Conservation (phyloP, 2,329 filamentous ascomycete species). For the Berkeleyomyces rouxiae region DNA sequence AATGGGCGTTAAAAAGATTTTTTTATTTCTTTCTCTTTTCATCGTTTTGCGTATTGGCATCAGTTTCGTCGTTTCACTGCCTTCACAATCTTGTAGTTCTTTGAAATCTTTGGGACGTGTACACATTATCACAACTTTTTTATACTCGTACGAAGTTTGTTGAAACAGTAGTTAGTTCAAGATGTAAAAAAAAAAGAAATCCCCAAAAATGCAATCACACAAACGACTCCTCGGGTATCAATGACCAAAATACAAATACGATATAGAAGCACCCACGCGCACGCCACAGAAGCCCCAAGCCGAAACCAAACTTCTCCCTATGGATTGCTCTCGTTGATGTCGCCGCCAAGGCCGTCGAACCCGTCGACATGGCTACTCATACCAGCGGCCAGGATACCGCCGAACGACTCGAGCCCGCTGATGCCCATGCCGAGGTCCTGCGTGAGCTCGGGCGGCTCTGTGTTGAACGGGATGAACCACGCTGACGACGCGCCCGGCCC, state of each 20-base stretch:
- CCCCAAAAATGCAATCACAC: background rate
- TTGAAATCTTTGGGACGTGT: no score
- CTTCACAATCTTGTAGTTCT: no score
- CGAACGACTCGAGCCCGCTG: slow-evolving; percentile 31
- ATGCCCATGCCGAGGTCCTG: slow-evolving; percentile 28
- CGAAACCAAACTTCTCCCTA: background rate
- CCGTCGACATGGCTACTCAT: slow-evolving; percentile 21
- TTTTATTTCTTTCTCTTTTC: background rate
- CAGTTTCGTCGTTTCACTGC: no score
- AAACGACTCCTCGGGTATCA: background rate
- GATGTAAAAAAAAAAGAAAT: background rate
- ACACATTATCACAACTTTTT: background rate
- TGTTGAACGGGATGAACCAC: slow-evolving; percentile 89
- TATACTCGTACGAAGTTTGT: background rate
- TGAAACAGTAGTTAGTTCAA: background rate
- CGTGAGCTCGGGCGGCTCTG: slow-evolving; percentile 53
- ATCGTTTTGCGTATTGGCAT: background rate
- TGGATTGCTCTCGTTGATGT: background rate
- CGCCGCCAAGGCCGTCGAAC: slow-evolving; percentile 17
- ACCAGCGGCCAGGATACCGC: slow-evolving; percentile 29
- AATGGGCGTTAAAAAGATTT: background rate
- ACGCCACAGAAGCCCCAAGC: background rate
- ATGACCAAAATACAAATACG: background rate
- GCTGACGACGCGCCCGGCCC: slow-evolving; percentile 42
- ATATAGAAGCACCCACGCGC: background rate